Conservation (phyloP, 345 rosid species). For the Erucastrum elatum region DNA sequence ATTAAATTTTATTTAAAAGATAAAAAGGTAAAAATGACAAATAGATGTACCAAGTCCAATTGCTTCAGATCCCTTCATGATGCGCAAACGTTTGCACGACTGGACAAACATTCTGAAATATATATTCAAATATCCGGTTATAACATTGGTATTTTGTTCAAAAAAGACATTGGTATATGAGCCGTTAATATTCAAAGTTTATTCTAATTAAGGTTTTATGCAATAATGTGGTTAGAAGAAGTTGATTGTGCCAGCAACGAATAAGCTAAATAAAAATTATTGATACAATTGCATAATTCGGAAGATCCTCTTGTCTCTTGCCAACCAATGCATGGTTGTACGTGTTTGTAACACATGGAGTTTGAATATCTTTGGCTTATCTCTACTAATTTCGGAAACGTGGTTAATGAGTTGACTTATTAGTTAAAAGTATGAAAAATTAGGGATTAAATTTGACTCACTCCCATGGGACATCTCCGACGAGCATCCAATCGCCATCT, state of each 20-base stretch:
- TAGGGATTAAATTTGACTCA: conserved; percentile 49
- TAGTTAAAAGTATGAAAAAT: conserved; percentile 2
- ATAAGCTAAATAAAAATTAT: conserved; percentile 14
- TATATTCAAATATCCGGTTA: conserved; percentile 26
- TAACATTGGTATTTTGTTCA: conserved; percentile 5
- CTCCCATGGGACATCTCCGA: conserved; percentile 98
- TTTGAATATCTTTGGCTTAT: conserved; percentile 23
- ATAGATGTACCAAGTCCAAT: conserved; percentile 76
- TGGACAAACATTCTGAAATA: conserved; percentile 81
- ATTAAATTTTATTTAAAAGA: background rate
- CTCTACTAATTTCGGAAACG: conserved; percentile 29
- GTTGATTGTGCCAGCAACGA: conserved; percentile 35
- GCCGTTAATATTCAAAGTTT: conserved; percentile 21
- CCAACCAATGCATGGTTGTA: conserved; percentile 44
- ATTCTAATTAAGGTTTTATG: conserved; percentile 14
- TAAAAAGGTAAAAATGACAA: background rate
- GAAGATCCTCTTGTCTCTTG: conserved; percentile 37
- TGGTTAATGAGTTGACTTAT: conserved; percentile 12
- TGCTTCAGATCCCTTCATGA: conserved; percentile 97
- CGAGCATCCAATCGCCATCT: conserved; percentile 99
- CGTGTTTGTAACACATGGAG: conserved; percentile 32
- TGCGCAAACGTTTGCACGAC: conserved; percentile 94
- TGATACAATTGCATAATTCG: conserved; percentile 23
- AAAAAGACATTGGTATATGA: conserved; percentile 1
- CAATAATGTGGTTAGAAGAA: conserved; percentile 26